Evolutionary conservation across 768 basidiomycete genomes (phyloP).

Genomic region (Xerocomellus intermedius): DNA sequence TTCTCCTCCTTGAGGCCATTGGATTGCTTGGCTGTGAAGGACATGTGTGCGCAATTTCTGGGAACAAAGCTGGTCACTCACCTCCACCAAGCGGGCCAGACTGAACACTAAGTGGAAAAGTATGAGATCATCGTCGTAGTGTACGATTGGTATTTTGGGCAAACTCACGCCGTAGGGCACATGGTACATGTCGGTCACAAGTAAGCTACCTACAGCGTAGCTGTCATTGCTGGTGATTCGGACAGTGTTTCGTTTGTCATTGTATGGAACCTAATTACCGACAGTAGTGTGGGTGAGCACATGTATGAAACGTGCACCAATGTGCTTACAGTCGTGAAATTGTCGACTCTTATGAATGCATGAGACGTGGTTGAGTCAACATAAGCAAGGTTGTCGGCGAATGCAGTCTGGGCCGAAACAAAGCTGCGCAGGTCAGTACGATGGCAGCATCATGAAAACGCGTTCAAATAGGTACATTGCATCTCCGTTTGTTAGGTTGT

Average conservation of each 20-base stretch:
- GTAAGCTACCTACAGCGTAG: conserved; percentile 59
- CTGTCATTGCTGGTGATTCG: conserved; percentile 58
- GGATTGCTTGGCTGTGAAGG: conserved; percentile 42
- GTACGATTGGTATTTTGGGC: not conserved
- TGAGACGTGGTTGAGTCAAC: conserved; percentile 63
- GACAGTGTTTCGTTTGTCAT: conserved; percentile 65
- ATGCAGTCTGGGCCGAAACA: conserved; percentile 43
- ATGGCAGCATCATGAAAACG: not conserved
- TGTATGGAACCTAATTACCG: conserved; percentile 30
- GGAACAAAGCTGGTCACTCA: conserved; percentile 3
- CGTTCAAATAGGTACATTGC: conserved; percentile 38
- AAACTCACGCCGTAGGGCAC: conserved; percentile 58
- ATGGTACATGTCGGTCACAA: conserved; percentile 64
- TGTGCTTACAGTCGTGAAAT: conserved; percentile 49
- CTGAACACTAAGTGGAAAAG: conserved; percentile 51
- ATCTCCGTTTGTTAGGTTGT: conserved; percentile 71
- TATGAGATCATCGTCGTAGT: not conserved
- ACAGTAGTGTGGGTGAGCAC: not conserved
- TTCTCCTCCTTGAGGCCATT: conserved; percentile 67
- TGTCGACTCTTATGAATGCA: conserved; percentile 77
- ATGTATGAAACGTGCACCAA: not conserved
- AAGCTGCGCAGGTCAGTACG: conserved; percentile 38
- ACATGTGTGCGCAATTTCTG: not conserved
- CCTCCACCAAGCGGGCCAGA: conserved; percentile 66
- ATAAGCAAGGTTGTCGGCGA: conserved; percentile 53